These are phyloP conservation scores for Aspergillus candidus DNA, from an alignment of 2,329 filamentous ascomycete species.

Conservation along the genomic window DNA sequence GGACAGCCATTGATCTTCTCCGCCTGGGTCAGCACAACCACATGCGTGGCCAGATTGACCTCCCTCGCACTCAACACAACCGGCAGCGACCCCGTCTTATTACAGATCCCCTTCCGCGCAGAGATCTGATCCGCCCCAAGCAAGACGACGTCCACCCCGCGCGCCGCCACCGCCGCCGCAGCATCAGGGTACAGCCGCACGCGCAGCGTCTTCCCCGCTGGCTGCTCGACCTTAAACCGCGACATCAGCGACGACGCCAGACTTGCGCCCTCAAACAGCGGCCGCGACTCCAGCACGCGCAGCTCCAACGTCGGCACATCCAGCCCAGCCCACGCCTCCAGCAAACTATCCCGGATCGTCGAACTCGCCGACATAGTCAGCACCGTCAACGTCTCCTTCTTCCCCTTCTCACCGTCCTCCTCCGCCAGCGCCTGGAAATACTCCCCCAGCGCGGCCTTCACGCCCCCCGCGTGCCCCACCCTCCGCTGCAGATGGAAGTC, in stretches of 20 bases:
- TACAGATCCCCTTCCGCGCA: slow-evolving; percentile 53
- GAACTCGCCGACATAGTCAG: slow-evolving; percentile 60
- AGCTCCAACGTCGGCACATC: slow-evolving; percentile 45
- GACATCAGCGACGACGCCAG: slow-evolving; percentile 42
- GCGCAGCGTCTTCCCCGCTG: slow-evolving; percentile 20
- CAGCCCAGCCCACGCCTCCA: slow-evolving; percentile 34
- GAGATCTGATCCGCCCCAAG: slow-evolving; percentile 61
- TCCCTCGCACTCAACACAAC: slow-evolving; percentile 51
- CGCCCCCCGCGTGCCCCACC: slow-evolving; percentile 15
- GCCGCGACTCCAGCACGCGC: slow-evolving; percentile 60
- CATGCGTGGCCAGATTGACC: slow-evolving; percentile 41
- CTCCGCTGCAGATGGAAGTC: slow-evolving; percentile 22
- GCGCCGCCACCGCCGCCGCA: slow-evolving; percentile 50
- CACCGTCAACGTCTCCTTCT: slow-evolving; percentile 39
- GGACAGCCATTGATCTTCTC: slow-evolving; percentile 55
- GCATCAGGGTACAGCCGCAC: slow-evolving; percentile 56
- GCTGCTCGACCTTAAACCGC: slow-evolving; percentile 17
- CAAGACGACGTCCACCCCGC: slow-evolving; percentile 52
- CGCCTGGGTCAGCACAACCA: slow-evolving; percentile 53
- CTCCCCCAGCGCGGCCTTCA: slow-evolving; percentile 20
- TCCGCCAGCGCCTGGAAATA: slow-evolving; percentile 19
- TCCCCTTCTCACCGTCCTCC: slow-evolving; percentile 1
- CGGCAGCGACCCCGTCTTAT: slow-evolving; percentile 61
- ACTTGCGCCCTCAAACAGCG: slow-evolving; percentile 58
- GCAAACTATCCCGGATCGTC: slow-evolving; percentile 50